Base-by-base conservation (phyloP, 2,329 filamentous ascomycete genomes). In the Torrubiella hemipterigena region DNA sequence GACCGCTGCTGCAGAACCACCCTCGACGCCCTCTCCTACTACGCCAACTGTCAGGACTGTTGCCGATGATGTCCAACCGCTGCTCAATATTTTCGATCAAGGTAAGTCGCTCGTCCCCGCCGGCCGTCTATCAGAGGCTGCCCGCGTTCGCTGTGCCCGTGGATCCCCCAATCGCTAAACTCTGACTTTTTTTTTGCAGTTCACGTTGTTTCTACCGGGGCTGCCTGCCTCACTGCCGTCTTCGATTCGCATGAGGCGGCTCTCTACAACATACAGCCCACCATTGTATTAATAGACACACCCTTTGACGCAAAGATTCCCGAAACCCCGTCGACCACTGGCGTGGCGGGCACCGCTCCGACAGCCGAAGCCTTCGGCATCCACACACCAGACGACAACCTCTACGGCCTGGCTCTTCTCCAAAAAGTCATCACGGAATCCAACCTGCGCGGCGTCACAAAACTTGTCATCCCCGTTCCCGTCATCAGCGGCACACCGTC, bases 391-490 rank as follows among this genome's bases (percentile, higher is more conserved):
- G 54, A 61, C 30, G 65, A 64, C 32, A 65, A 72, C 26, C 48
- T 70, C 2, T 75, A 75, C 41, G 71, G 71, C 8, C 46, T 75
- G 29, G 56, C 56, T 32, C 50, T 76, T 28, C 46, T 76, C 31
- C 67, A 72, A 38, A 65, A 67, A 35, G 64, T 76, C 26, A 63
- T 72, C 18, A 70, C 69, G 15, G 71, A 75, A 41, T 66, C 68
- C 4, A 68, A 71, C 37, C 47, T 73, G 22, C 61, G 69, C 34
- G 70, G 63, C 42, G 55, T 72, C 29, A 65, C 69, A 12, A 73
- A 67, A 42, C 58, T 74, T 6, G 59, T 75, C 15, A 62, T 75
- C 11, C 65, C 69, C 3, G 63, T 76, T 17, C 65, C 70, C 14
- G 47, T 76, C 32, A 61, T 75, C 40, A 60, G 53, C 36, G 58